Evolutionary conservation across 2,329 filamentous ascomycete genomes (phyloP), one percentile per base, ranked within the genome.

Genomic region (Fusarium pininemorale): DNA sequence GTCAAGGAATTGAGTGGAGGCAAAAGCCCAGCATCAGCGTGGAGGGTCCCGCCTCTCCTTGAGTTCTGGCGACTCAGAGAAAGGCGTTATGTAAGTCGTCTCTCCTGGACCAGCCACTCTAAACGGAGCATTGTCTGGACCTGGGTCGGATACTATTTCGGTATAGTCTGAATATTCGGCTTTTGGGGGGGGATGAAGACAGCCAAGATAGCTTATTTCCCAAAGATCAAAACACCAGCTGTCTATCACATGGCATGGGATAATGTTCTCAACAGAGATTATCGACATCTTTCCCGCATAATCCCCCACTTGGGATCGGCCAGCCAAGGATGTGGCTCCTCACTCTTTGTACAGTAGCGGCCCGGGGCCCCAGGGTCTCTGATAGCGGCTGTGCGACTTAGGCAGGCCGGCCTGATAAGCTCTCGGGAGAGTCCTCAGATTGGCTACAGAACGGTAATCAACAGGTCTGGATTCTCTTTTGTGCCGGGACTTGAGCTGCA

Each of bases 11-110:
- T 54, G 54, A 56, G 66, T 71, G 62, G 63, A 73, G 66, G 62
- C 38, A 71, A 51, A 39, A 58, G 39, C 22, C 53, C 26, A 50
- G 45, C 10, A 47, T 45, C 41, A 26, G 54, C 61, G 48, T 63
- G 60, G 72, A 75, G 59, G 61, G 73, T 75, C 56, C 73, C 73
- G 62, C 73, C 59, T 62, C 47, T 32, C 30, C 37, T 60, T 30
- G n/a, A 56, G 22, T 32, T 64, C 69, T 59, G 53, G 45, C 73
- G 73, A 75, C 73, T 75, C 56, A 75, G 47, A 68, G 57, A 44
- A 74, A 69, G 59, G 56, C 48, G 66, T 75, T 75, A 75, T 70
- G 73, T 75, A 75, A 75, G 63, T 72, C 60, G 37, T 44, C 51
- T 56, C 24, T 30, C 26, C 18, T 38, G n/a, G 59, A 44, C 38